These are phyloP conservation scores for Sherardia arvensis DNA, from an alignment of 257 asterid genomes.

Conservation along the genomic window DNA sequence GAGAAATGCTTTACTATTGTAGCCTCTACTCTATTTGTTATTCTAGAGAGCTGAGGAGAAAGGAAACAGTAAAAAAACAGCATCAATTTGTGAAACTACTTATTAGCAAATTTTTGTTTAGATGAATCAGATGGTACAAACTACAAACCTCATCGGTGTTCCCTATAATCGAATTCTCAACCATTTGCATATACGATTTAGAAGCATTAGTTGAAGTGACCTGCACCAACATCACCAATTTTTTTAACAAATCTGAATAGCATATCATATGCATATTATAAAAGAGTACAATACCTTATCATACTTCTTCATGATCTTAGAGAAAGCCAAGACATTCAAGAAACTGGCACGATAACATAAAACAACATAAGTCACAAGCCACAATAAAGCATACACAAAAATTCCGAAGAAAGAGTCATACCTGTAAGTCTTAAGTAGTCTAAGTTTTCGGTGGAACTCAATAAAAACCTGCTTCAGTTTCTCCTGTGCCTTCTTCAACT, in stretches of 20 bases:
- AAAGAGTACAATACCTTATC: constrained; percentile 35
- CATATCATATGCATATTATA: background rate
- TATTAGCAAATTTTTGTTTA: background rate
- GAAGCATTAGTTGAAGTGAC: constrained; percentile 60
- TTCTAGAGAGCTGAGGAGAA: constrained; percentile 56
- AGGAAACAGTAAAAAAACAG: constrained; percentile 6
- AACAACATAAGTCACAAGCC: background rate
- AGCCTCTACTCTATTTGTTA: constrained; percentile 50
- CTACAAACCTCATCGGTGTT: constrained; percentile 65
- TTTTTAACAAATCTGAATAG: background rate
- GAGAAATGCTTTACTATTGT: constrained; percentile 66
- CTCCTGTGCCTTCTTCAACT: constrained; percentile 56
- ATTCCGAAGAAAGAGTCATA: constrained; percentile 4
- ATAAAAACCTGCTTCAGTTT: constrained; percentile 47
- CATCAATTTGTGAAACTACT: background rate
- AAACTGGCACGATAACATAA: constrained; percentile 33
- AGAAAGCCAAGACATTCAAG: constrained; percentile 70
- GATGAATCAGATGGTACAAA: background rate
- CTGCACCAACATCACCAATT: background rate
- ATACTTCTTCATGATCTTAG: constrained; percentile 85
- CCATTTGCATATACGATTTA: constrained; percentile 57
- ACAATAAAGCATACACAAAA: no score
- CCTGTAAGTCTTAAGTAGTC: constrained; percentile 63
- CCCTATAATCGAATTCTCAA: constrained; percentile 47
- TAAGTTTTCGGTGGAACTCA: constrained; percentile 58